Percentiles rank a stretch among this genome's conserved stretches.
Conservation (phyloP, 1,284 basidiomycete genomes). For the Tremellales sp. region DNA sequence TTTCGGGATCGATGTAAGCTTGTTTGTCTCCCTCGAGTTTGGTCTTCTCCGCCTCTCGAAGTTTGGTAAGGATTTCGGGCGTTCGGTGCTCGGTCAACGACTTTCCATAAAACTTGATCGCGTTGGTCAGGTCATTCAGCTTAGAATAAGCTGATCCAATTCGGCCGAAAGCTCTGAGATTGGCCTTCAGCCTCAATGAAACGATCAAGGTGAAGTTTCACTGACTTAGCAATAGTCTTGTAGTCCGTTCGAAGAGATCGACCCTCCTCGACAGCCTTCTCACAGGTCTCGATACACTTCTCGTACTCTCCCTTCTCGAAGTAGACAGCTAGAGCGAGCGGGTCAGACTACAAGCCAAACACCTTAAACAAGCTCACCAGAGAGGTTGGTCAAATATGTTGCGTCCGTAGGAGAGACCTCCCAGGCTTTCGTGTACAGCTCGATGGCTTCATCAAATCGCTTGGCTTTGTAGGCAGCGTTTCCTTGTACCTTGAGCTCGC, state of each 20-base stretch:
- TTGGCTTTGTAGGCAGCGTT: slow-evolving; percentile 81
- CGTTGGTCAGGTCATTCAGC: slow-evolving; percentile 70
- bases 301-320: slow-evolving; percentile 91
- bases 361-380: slow-evolving; percentile 55
- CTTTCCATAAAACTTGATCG: slow-evolving; percentile 86
- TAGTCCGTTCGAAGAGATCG: slow-evolving; percentile 59
- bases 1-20: slow-evolving; percentile 85
- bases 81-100: slow-evolving; percentile 96
- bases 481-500: slow-evolving; percentile 73
- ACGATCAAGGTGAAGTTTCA: background rate
- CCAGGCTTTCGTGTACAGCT: slow-evolving; percentile 82
- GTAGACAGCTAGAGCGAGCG: slow-evolving; percentile 66
- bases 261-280: slow-evolving; percentile 93
- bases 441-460: slow-evolving; percentile 68
- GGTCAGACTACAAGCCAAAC: slow-evolving; percentile 5
- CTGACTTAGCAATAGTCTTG: slow-evolving; percentile 57
- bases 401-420: slow-evolving; percentile 89
- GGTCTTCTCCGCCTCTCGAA: slow-evolving; percentile 74
- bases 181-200: slow-evolving; percentile 3
- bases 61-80: slow-evolving; percentile 84
- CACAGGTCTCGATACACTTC: slow-evolving; percentile 84
- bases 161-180: slow-evolving; percentile 76
- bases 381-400: slow-evolving; percentile 86
- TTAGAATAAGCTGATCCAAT: slow-evolving; percentile 81
- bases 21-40: slow-evolving; percentile 72